Base-by-base conservation (phyloP, 108 stramenopile species). In the Fragilaria radians region DNA sequence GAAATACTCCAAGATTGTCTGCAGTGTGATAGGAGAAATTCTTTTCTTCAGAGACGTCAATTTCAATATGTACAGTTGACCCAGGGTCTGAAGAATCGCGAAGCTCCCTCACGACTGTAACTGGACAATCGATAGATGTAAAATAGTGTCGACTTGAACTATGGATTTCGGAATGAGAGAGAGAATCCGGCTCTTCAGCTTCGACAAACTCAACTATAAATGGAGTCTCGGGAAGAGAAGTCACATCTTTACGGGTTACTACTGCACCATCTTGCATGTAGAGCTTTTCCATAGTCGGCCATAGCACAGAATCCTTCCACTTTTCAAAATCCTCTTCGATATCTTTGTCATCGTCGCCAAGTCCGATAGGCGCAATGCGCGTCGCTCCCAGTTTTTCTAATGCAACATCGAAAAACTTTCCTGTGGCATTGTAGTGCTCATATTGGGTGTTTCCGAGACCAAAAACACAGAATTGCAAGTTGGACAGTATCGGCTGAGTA, bases 361-460 rank as follows among this genome's bases (percentile, higher is more conserved):
- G 52, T 0, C 95, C 97, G 28, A 92, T 42, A 7, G 69, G 55
- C 4, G 77, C 49, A 22, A 98, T 65, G 5, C 88, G 76, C 9
- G 59, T 55, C 2, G 70, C 97, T 19, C 96, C 96, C 26, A 84
- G 62, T 59, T 71, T 62, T 36, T 70, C 88, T 25, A 98, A 52
- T 9, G 84, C 63, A 25, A 61, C 31, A 68, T 98, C 81, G 33
- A 87, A 70, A 52, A 85, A 83, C 52, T 89, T 95, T 5, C 97
- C 95, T 92, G 93, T 95, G 53, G 86, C 77, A 62, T 97, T 97
- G 83, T 81, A 99, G 59, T 97, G 93, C 58, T 98, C 96, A 73
- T 99, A 99, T 70, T 97, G 91, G 32, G 66, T 76, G 66, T 98
- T 98, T 23, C 99, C 99, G n/a, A 99, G 74, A 42, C 96, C 99